Evolutionary conservation across 371 early-diverging fungal genomes (phyloP).

Genomic region (Nematocida ausubeli): DNA sequence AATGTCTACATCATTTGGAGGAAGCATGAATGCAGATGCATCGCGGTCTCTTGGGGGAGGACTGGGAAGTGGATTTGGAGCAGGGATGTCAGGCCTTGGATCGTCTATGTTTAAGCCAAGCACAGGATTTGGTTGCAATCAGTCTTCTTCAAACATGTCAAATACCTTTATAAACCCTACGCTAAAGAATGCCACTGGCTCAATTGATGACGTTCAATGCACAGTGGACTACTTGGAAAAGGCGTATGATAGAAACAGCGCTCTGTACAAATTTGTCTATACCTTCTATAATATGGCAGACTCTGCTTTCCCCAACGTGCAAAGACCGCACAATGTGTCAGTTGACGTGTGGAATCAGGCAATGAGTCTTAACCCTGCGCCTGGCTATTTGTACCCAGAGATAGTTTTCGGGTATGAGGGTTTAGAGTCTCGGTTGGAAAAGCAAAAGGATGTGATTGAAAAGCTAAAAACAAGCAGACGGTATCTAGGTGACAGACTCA

Average conservation of each 20-base stretch:
- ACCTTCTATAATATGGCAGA: slow-evolving; percentile 65
- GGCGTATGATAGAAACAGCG: slow-evolving; percentile 59
- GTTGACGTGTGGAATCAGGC: slow-evolving; percentile 42
- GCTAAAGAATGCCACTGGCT: not conserved
- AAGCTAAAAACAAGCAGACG: slow-evolving; percentile 15
- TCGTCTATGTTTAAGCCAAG: not conserved
- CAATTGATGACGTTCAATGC: not conserved
- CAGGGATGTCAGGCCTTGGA: not conserved
- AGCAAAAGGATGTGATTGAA: slow-evolving; percentile 30
- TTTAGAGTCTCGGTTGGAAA: slow-evolving; percentile 13
- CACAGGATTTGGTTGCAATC: not conserved
- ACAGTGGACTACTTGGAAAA: slow-evolving; percentile 57
- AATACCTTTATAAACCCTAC: not conserved
- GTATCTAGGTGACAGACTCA: slow-evolving; percentile 36
- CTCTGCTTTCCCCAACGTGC: slow-evolving; percentile 34
- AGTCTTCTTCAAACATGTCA: not conserved
- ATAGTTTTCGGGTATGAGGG: slow-evolving; percentile 43
- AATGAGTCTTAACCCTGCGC: slow-evolving; percentile 20
- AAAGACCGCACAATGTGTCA: slow-evolving; percentile 29
- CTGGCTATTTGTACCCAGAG: slow-evolving; percentile 9
- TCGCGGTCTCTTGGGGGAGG: not conserved
- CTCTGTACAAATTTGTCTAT: slow-evolving; percentile 66
- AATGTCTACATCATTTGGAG: not conserved
- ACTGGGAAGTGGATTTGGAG: not conserved
- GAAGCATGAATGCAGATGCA: not conserved